Evolutionary conservation across 176 grass and related monocot genomes (phyloP), one percentile per base, ranked within the genome.

Genomic region (Avena atlantica): DNA sequence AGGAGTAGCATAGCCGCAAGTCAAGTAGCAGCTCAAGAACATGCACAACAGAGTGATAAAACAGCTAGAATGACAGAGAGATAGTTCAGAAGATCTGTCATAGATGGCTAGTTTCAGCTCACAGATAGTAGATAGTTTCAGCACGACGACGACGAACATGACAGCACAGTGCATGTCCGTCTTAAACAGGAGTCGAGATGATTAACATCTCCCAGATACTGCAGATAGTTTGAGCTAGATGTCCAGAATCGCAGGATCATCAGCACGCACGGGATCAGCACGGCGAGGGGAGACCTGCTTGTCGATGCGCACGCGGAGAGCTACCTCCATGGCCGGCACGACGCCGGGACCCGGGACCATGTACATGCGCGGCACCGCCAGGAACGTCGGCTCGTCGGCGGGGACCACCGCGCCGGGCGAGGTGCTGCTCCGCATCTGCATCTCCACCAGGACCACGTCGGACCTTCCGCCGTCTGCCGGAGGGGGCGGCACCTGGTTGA

Each of bases 251-350:
- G 37, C 37, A 40, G 0, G 37, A 40, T 40, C 6, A 50, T 74
- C 71, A 50, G 71, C 6, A 23, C 12, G 21, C 31, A 34, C 23
- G 8, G 9, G 12, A 50, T 74, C 71, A 74, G 71, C 6, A 23
- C 12, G 21, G 49, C 44, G 44, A 74, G 13, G 70, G 70, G 12
- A 0, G 0, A 8, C 8, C 61, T 25, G 25, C 25, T 88, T 78
- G 19, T 78, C 80, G 44, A 88, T 88, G 80, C 82, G 87, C 4
- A 88, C 63, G 63, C 14, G 21, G 25, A 84, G 81, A 1, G 36
- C 17, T 9, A 88, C 58, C 81, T 88, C 81, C 73, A 15, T 62
- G 52, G 63, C 23, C 23, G 34, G 8, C 4, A 72, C 73, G 8
- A 24, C 67, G 3, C 21, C 47, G 0, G 21, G 12, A 16, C 72